Conservation (phyloP, 306 rosid genomes). For the Macrotyloma uniflorum region DNA sequence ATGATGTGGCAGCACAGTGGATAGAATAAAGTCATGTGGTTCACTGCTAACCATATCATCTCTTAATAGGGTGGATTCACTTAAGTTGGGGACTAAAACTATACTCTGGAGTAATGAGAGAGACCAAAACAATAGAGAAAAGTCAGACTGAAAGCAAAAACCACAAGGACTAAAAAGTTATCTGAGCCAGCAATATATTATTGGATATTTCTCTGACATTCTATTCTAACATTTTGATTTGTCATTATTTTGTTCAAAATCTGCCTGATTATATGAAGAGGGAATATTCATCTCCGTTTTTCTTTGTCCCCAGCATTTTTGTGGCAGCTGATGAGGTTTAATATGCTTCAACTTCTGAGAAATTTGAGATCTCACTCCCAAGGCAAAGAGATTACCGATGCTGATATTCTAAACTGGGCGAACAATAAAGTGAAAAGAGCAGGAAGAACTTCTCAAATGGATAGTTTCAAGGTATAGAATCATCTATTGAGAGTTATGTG, state of each 20-base stretch:
- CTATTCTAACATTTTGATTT: neutral
- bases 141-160: neutral
- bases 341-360: conserved; percentile 91
- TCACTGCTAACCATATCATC: neutral
- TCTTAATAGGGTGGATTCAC: neutral
- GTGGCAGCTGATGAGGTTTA: conserved; percentile 98
- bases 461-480: conserved; percentile 84
- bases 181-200: neutral
- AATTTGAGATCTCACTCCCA: conserved; percentile 95
- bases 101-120: neutral
- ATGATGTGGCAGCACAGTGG: neutral
- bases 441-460: conserved; percentile 80
- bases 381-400: conserved; percentile 91
- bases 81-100: neutral
- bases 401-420: conserved; percentile 92
- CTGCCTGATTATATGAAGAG: neutral
- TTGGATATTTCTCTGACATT: neutral
- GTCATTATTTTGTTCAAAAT: neutral
- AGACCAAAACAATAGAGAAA: neutral
- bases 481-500: neutral
- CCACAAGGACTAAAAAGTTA: neutral
- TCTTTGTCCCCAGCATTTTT: conserved; percentile 67
- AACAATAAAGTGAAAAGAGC: conserved; percentile 85
- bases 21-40: neutral
- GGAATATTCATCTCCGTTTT: conserved; percentile 13